Evolutionary conservation across 2,329 filamentous ascomycete species (phyloP), one percentile per base, ranked within the genome.

Genomic region (Alternaria conjuncta): DNA sequence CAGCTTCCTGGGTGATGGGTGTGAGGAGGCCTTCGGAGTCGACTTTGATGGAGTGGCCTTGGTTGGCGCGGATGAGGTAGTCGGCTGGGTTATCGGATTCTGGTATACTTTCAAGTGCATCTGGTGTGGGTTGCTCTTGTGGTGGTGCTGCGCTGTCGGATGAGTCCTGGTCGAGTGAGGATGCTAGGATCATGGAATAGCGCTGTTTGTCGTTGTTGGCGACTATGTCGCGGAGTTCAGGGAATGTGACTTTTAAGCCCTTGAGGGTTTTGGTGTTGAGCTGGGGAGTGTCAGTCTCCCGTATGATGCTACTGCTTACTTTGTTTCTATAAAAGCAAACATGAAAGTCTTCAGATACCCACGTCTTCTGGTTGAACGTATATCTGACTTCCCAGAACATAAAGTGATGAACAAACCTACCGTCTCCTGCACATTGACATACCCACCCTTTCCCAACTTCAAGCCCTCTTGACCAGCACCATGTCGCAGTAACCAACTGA

Each of bases 21-120:
- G 84, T 86, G 4, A 97, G 87, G 3, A 96, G 86, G 0, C 86
- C 86, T 50, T 90, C 88, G n/a, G 88, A 88, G 26, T 92, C 90
- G 36, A 90, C 82, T 74, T 89, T 88, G 76, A 99, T 92, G 72
- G 89, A 93, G 83, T 98, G 96, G 58, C 96, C 96, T 82, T 98
- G 96, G 76, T 96, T 97, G 26, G 96, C 96, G 74, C 96, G 93
- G 81, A 99, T 97, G 30, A 96, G 85, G 83, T 90, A 97, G 78
- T 91, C 85, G 0, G 85, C 79, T 0, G 92, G 86, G 54, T 91
- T 83, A 9, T 79, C 77, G 8, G 69, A 69, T 30, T 71, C 69
- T 4, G 45, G 57, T 49, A 67, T 64, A 12, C 58, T 25, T 32
- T 60, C 30, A 8, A 71, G 54, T 7, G 60, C 61, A 30, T 73